Percentiles rank a stretch among this genome's conserved stretches.
These are phyloP conservation scores for Termitomyces sp. DNA, from an alignment of 768 basidiomycete species.

Conservation along the genomic window DNA sequence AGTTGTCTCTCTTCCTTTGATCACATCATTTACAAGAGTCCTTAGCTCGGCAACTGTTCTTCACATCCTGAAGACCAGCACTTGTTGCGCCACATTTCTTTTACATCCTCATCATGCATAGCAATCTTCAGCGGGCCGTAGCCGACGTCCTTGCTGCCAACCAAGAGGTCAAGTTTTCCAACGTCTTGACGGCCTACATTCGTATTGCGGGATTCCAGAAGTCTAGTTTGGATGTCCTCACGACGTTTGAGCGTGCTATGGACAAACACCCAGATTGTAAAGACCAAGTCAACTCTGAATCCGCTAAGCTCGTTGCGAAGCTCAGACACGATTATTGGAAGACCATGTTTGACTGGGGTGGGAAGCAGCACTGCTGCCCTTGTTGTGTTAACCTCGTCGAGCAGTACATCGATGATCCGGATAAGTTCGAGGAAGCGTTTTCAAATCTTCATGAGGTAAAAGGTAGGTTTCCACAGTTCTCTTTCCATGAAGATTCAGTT, in stretches of 20 bases:
- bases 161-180: slow-evolving; percentile 17
- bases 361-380: slow-evolving; percentile 15
- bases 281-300: slow-evolving; percentile 13
- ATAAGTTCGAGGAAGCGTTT: slow-evolving; percentile 9
- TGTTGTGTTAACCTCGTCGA: slow-evolving; percentile 16
- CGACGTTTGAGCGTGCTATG: slow-evolving; percentile 18
- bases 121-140: slow-evolving; percentile 21
- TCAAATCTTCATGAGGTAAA: neutral
- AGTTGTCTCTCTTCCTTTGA: neutral
- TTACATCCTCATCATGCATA: slow-evolving; percentile 10
- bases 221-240: slow-evolving; percentile 10
- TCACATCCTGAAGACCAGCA: neutral
- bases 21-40: neutral
- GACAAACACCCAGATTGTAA: slow-evolving; percentile 18
- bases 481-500: neutral
- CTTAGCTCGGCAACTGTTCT: neutral
- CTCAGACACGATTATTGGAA: slow-evolving; percentile 19
- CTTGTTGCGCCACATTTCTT: neutral
- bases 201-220: slow-evolving; percentile 15
- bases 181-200: slow-evolving; percentile 18
- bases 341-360: slow-evolving; percentile 16
- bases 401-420: slow-evolving; percentile 12
- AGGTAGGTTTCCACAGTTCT: neutral
- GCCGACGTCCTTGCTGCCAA: slow-evolving; percentile 18
- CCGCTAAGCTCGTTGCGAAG: slow-evolving; percentile 13